phyloP scores from a whole-genome alignment of 2,329 filamentous ascomycete species.

The Chaetomium strumarium region DNA sequence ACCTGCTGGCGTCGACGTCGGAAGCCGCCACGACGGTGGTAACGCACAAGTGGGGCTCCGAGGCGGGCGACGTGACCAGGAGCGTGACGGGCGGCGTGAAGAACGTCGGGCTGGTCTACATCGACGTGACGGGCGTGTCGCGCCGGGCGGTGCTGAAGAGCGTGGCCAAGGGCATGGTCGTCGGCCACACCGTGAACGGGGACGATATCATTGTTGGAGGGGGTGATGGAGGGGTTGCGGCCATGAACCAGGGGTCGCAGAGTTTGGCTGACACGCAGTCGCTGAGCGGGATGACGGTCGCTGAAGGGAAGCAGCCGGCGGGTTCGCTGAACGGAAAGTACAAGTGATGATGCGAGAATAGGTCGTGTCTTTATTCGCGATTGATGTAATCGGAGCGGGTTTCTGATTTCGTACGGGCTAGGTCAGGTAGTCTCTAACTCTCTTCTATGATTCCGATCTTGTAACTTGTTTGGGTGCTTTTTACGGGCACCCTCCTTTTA shows the following conservation, averaged over 20 bases:
- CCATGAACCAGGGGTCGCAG: background rate
- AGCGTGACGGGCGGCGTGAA: constrained; percentile 81
- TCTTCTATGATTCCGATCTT: too few species aligned
- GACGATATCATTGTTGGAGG: constrained; percentile 68
- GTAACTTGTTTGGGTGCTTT: background rate
- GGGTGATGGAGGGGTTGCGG: constrained; percentile 38
- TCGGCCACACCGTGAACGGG: constrained; percentile 70
- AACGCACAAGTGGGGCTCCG: constrained; percentile 78
- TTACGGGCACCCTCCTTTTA: too few species aligned
- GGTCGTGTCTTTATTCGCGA: background rate
- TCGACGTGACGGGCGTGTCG: constrained; percentile 90
- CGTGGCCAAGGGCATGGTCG: constrained; percentile 94
- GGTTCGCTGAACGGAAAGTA: constrained; percentile 14
- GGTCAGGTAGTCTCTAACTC: too few species aligned
- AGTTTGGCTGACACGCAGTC: constrained; percentile 21
- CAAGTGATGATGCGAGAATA: constrained; percentile 5
- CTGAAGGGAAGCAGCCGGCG: constrained; percentile 22
- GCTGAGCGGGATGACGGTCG: constrained; percentile 14
- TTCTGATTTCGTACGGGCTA: background rate
- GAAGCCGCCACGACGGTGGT: constrained; percentile 80
- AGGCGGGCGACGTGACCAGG: constrained; percentile 73
- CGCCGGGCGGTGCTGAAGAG: constrained; percentile 85
- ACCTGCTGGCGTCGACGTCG: constrained; percentile 67
- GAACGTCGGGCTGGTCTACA: constrained; percentile 95
- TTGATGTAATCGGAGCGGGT: background rate